Base-by-base conservation (phyloP, 176 grass and related monocot genomes). In the Carex myosuroides region DNA sequence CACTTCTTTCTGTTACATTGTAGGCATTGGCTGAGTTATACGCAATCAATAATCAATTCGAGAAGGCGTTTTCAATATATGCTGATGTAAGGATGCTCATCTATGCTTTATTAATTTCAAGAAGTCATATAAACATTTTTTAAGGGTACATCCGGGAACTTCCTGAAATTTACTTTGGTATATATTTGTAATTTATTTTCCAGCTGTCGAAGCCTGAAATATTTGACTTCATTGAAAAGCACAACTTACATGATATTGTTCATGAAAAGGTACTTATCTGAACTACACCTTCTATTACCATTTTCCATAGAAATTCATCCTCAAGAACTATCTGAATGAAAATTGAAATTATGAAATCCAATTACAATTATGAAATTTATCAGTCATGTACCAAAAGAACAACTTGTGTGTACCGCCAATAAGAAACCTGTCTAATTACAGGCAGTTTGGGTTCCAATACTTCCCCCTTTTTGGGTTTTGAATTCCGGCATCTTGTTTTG, bases 21-120 rank as follows among this genome's bases (percentile, higher is more conserved):
- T 83, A 99, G 96, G 93, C 88, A 84, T 92, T 95, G 90, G 93
- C 91, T 60, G 91, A 99, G 86, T 73, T 99, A 26, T 99, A 92
- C 50, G 86, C 91, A 81, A 92, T 95, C 56, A 93, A 92, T 55
- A 73, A 44, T 77, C 93, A 95, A 80, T 87, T 88, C 68, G 88
- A 99, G 83, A 99, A 99, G 87, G 93, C 86, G 26, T 84, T 99
- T 87, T 72, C 82, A 37, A 86, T 99, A 17, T 99, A 89, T 88
- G 91, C 93, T 92, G 96, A 99, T 90, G 96, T 95, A 92, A 93
- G 96, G 80, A 33, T 29, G 64, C 67, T 60, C 75, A 67, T 87
- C 61, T 86, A 56, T 71, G 87, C 26, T 81, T 57, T 69, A 66
- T 54, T 18, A 46, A 85, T 46, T 30, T 82, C 59, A 37, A 60